These are phyloP conservation scores for Leccinum barrowsii DNA, from an alignment of 768 basidiomycete genomes.

Conservation along the genomic window DNA sequence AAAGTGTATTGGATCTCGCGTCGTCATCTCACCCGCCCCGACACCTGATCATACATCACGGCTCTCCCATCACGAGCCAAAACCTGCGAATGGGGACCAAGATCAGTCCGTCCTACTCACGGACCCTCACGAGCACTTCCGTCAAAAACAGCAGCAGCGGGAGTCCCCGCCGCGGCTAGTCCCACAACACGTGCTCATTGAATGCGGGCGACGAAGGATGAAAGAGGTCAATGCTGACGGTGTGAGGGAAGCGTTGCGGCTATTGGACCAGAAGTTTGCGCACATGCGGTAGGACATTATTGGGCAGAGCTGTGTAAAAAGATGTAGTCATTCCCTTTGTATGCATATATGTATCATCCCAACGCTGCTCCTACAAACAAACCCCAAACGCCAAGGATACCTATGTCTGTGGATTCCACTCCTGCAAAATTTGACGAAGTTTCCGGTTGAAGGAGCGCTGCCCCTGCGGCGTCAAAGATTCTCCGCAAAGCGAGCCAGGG, in stretches of 20 bases:
- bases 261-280: constrained; percentile 65
- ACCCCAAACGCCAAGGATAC: neutral
- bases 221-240: constrained; percentile 70
- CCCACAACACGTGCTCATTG: constrained; percentile 57
- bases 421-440: constrained; percentile 29
- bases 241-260: constrained; percentile 69
- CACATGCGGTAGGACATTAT: constrained; percentile 28
- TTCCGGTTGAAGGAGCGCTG: constrained; percentile 38
- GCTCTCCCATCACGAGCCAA: constrained; percentile 11
- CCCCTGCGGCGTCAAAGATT: constrained; percentile 29
- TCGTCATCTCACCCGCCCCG: constrained; percentile 54
- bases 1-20: constrained; percentile 68
- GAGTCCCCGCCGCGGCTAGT: constrained; percentile 50
- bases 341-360: constrained; percentile 6
- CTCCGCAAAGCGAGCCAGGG: constrained; percentile 10
- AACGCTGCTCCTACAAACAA: neutral
- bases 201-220: constrained; percentile 58
- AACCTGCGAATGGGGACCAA: constrained; percentile 25
- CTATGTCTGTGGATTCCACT: constrained; percentile 19
- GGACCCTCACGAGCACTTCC: constrained; percentile 54
- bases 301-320: neutral
- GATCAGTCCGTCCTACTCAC: constrained; percentile 44
- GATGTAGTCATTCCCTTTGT: neutral
- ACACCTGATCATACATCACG: constrained; percentile 39
- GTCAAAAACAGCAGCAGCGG: constrained; percentile 39